phyloP scores from a whole-genome alignment of 768 basidiomycete species.

The Podaxis pistillaris region DNA sequence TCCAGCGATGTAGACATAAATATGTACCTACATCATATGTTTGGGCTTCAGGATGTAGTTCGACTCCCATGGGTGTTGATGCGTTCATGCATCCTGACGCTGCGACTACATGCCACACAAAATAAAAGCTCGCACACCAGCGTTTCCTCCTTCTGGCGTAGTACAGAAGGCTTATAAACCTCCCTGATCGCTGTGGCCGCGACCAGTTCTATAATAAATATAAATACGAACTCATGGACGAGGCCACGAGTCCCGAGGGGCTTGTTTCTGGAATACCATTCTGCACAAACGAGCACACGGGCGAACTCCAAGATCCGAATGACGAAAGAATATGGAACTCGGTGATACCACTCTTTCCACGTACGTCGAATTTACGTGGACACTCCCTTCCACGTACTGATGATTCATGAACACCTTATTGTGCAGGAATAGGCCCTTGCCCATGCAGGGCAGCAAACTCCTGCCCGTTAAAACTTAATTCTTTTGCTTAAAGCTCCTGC shows the following conservation, averaged over 20 bases:
- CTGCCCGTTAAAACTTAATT: background rate
- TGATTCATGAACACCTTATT: background rate
- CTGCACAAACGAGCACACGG: background rate
- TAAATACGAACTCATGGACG: background rate
- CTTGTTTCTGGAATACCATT: background rate
- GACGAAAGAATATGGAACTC: background rate
- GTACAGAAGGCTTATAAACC: background rate
- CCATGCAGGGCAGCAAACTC: background rate
- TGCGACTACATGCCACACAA: too few relatives aligned
- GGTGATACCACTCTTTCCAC: background rate
- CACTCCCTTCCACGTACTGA: background rate
- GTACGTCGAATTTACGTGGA: background rate
- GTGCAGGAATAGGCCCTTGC: background rate
- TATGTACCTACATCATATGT: too few relatives aligned
- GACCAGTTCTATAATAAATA: background rate
- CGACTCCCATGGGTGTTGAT: too few relatives aligned
- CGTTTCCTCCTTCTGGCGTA: too few relatives aligned
- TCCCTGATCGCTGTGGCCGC: background rate
- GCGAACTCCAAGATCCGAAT: background rate
- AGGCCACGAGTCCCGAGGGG: background rate
- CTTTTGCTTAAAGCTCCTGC: background rate
- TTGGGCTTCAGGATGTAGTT: too few relatives aligned
- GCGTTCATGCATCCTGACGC: constrained; percentile 25
- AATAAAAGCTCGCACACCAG: too few relatives aligned
- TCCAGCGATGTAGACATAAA: too few relatives aligned